A percentile compares a stretch with the other conserved stretches of the same genome.
Conservation (phyloP, 2,329 filamentous ascomycete species). For the Fusarium verticillioides region DNA sequence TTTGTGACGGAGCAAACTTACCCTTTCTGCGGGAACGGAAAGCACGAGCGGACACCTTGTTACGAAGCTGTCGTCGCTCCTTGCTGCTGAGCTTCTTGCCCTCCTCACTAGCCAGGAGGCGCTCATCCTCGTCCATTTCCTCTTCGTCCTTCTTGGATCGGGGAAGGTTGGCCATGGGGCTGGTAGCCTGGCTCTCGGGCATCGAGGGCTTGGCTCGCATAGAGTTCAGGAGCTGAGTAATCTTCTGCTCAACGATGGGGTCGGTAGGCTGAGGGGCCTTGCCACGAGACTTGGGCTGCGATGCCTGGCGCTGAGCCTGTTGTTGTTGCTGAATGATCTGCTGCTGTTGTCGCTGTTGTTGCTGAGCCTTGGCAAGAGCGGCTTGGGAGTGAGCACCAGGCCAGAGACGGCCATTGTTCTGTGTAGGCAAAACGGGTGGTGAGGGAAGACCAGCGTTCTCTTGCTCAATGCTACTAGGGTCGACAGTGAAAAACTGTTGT, state of each 20-base stretch:
- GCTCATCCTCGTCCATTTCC: conserved; percentile 98
- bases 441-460: conserved; percentile 55
- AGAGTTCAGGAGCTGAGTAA: conserved; percentile 89
- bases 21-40: conserved; percentile 99
- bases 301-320: conserved; percentile 60
- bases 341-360: conserved; percentile 75
- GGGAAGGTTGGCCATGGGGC: conserved; percentile 74
- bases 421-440: conserved; percentile 59
- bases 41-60: conserved; percentile 97
- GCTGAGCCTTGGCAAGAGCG: conserved; percentile 77
- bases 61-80: conserved; percentile 94
- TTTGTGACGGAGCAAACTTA: conserved; percentile 60
- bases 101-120: conserved; percentile 92
- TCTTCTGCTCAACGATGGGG: conserved; percentile 88
- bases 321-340: conserved; percentile 64
- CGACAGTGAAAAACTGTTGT: conserved; percentile 75
- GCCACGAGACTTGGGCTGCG: conserved; percentile 58
- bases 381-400: conserved; percentile 95
- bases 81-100: conserved; percentile 99
- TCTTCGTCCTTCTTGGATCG: conserved; percentile 92
- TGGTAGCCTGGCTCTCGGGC: conserved; percentile 55
- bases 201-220: conserved; percentile 81
- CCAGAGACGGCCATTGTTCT: conserved; percentile 78
- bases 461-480: conserved; percentile 80
- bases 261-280: conserved; percentile 68